Percentiles rank a stretch among this genome's conserved stretches.
These are phyloP conservation scores for Aspergillus bertholletiae DNA, from an alignment of 495 filamentous ascomycete species.

Conservation along the genomic window DNA sequence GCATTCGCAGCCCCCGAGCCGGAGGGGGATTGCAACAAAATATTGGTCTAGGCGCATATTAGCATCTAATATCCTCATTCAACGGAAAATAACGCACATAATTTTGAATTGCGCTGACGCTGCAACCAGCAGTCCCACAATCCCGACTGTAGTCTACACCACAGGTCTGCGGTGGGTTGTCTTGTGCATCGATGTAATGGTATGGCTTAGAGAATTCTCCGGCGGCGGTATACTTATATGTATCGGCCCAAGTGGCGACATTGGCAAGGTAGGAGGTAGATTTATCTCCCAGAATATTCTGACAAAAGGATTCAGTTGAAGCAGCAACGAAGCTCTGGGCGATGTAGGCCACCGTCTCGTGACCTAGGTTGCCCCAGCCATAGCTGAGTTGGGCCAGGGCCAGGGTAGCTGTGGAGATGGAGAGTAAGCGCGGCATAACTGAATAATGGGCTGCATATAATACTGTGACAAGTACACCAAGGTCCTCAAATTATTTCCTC, in stretches of 20 bases:
- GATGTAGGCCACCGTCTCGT: slow-evolving; percentile 54
- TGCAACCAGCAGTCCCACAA: slow-evolving; percentile 55
- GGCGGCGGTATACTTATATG: slow-evolving; percentile 49
- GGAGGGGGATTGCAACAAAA: slow-evolving; percentile 22
- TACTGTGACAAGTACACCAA: no score
- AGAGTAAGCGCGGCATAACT: not conserved
- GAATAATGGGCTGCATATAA: no score
- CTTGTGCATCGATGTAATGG: slow-evolving; percentile 65
- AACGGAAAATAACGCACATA: slow-evolving; percentile 33
- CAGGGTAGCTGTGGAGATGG: not conserved
- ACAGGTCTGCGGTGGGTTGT: slow-evolving; percentile 55
- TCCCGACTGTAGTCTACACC: slow-evolving; percentile 54
- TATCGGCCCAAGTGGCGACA: slow-evolving; percentile 61
- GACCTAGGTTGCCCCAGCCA: slow-evolving; percentile 54
- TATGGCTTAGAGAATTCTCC: slow-evolving; percentile 40
- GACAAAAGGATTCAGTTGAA: slow-evolving; percentile 39
- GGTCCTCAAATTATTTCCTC: no score
- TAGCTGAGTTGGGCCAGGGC: not conserved
- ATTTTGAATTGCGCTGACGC: slow-evolving; percentile 60
- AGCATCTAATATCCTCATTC: no score
- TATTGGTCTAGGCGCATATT: slow-evolving; percentile 34
- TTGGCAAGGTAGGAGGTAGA: slow-evolving; percentile 53
- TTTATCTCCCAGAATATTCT: slow-evolving; percentile 44
- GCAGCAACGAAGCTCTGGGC: slow-evolving; percentile 46
- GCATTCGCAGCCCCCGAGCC: slow-evolving; percentile 27